Evolutionary conservation across 2,329 filamentous ascomycete genomes (phyloP).

Genomic region (Aspergillus fischeri): DNA sequence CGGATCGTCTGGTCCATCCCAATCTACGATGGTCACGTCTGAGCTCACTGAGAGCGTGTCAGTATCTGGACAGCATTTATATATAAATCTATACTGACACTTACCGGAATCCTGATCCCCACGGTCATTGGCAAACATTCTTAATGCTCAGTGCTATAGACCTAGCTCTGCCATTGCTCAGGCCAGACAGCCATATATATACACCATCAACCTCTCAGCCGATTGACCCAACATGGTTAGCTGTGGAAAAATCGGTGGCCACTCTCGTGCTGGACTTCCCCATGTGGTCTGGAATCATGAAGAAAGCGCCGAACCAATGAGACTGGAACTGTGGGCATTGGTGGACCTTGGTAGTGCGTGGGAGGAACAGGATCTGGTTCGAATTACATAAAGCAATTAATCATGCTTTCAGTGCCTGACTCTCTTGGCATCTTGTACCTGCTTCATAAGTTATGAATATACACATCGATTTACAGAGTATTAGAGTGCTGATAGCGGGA

Average conservation of each 20-base stretch:
- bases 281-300: not conserved
- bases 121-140: not conserved
- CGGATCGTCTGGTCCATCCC: conserved; percentile 30
- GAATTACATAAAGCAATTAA: not conserved
- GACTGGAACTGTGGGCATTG: not conserved
- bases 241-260: not conserved
- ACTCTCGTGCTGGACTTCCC: not conserved
- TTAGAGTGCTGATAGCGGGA: too few relatives aligned
- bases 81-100: too few relatives aligned
- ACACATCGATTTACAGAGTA: too few relatives aligned
- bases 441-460: too few relatives aligned
- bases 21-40: conserved; percentile 18
- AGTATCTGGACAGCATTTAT: not conserved
- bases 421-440: too few relatives aligned
- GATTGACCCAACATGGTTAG: not conserved
- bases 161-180: too few relatives aligned
- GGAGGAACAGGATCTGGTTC: not conserved
- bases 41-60: not conserved
- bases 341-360: not conserved
- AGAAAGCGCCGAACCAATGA: not conserved
- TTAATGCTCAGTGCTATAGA: not conserved
- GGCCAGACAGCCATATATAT: too few relatives aligned
- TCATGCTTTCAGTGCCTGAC: not conserved
- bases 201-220: not conserved
- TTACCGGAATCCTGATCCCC: not conserved